These are phyloP conservation scores for Aspergillus steynii DNA, from an alignment of 495 filamentous ascomycete genomes.

Conservation along the genomic window DNA sequence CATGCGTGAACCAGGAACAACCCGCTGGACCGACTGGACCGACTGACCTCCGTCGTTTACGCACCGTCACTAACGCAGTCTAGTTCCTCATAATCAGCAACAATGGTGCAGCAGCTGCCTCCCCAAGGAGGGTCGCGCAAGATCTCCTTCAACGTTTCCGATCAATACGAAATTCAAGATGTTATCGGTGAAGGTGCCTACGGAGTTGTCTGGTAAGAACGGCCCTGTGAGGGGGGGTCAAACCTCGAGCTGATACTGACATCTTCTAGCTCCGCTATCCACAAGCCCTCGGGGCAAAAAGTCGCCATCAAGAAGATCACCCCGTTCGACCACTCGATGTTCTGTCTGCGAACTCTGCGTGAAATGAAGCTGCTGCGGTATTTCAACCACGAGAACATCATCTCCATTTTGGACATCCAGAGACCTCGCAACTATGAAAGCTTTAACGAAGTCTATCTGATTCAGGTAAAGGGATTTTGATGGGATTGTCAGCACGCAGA, in stretches of 20 bases:
- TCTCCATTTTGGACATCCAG: slow-evolving; percentile 98
- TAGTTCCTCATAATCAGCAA: slow-evolving; percentile 12
- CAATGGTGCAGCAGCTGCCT: slow-evolving; percentile 51
- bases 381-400: slow-evolving; percentile 99
- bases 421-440: slow-evolving; percentile 93
- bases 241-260: slow-evolving; percentile 19
- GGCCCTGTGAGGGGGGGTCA: neutral
- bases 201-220: slow-evolving; percentile 92
- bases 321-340: slow-evolving; percentile 99
- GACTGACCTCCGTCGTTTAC: neutral
- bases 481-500: neutral
- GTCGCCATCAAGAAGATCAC: slow-evolving; percentile 99
- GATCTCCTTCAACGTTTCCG: slow-evolving; percentile 99
- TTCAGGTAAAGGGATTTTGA: slow-evolving; percentile 65
- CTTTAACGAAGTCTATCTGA: slow-evolving; percentile 98
- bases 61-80: neutral
- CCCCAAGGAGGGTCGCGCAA: slow-evolving; percentile 72
- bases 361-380: slow-evolving; percentile 99
- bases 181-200: slow-evolving; percentile 99
- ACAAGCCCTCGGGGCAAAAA: slow-evolving; percentile 98
- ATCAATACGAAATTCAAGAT: slow-evolving; percentile 99
- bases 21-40: neutral
- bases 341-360: slow-evolving; percentile 92
- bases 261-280: slow-evolving; percentile 80
- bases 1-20: neutral